Evolutionary conservation across 1,284 basidiomycete genomes (phyloP).

Genomic region (Inonotus hispidus): DNA sequence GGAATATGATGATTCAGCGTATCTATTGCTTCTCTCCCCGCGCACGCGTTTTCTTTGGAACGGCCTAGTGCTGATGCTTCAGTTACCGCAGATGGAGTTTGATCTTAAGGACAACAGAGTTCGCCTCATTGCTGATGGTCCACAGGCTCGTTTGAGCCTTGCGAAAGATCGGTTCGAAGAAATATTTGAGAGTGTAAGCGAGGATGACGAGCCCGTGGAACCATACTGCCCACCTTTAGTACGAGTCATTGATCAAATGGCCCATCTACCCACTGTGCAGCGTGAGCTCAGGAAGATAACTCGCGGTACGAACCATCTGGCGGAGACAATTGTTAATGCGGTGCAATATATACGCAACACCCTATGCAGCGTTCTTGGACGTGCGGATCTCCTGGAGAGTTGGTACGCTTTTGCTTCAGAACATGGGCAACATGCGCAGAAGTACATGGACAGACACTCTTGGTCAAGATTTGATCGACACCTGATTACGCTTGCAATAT

Average conservation of each 20-base stretch:
- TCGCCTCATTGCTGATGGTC: constrained; percentile 84
- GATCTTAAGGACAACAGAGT: constrained; percentile 81
- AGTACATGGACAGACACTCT: constrained; percentile 75
- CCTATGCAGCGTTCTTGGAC: constrained; percentile 55
- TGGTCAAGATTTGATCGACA: constrained; percentile 76
- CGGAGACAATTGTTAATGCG: constrained; percentile 90
- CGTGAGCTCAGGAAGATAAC: constrained; percentile 88
- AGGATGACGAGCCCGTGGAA: constrained; percentile 51
- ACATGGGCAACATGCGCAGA: constrained; percentile 84
- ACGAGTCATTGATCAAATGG: constrained; percentile 81
- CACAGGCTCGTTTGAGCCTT: constrained; percentile 65
- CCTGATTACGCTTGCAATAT: constrained; percentile 85
- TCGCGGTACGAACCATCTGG: constrained; percentile 83
- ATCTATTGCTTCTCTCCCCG: constrained; percentile 87
- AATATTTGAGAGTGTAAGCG: constrained; percentile 53
- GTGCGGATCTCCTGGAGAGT: constrained; percentile 88
- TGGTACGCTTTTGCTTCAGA: constrained; percentile 98
- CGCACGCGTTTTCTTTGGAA: constrained; percentile 91
- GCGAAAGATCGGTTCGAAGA: constrained; percentile 80
- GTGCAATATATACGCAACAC: constrained; percentile 77
- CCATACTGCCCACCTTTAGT: constrained; percentile 39
- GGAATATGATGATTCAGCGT: constrained; percentile 40
- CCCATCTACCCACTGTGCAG: constrained; percentile 88
- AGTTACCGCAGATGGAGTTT: constrained; percentile 67
- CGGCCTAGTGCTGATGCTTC: constrained; percentile 76